phyloP scores from a whole-genome alignment of 768 basidiomycete genomes.

The Tylopilus subfusipes region DNA sequence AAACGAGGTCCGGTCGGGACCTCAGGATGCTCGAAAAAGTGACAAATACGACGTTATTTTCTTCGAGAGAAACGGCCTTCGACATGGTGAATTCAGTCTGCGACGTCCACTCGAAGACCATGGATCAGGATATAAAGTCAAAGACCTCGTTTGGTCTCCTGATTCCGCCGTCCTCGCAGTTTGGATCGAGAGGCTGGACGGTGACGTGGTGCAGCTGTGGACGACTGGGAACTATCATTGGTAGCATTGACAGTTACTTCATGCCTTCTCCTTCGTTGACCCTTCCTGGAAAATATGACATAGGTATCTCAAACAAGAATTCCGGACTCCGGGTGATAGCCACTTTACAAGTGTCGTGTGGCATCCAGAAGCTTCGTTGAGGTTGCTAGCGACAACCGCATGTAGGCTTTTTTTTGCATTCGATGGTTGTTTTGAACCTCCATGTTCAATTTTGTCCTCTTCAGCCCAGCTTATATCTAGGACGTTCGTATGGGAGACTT shows the following conservation, averaged over 20 bases:
- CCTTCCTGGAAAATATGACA: conserved; percentile 25
- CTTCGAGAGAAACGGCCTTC: conserved; percentile 91
- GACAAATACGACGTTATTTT: conserved; percentile 85
- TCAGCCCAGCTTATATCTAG: conserved; percentile 55
- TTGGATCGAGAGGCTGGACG: conserved; percentile 70
- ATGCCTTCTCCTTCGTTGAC: conserved; percentile 5
- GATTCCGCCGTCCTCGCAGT: conserved; percentile 83
- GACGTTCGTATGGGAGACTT: conserved; percentile 78
- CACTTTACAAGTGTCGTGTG: conserved; percentile 75
- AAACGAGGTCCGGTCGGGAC: conserved; percentile 68
- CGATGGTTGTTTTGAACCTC: neutral
- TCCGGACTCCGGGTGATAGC: conserved; percentile 47
- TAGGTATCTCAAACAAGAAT: conserved; percentile 93
- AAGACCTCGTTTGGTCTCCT: conserved; percentile 80
- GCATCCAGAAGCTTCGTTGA: conserved; percentile 80
- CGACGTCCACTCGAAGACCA: conserved; percentile 34
- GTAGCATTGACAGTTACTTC: conserved; percentile 34
- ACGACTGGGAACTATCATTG: conserved; percentile 94
- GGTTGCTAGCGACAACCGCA: conserved; percentile 61
- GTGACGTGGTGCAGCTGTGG: conserved; percentile 91
- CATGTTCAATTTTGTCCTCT: conserved; percentile 1
- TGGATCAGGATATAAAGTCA: conserved; percentile 67
- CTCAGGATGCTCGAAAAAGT: conserved; percentile 61
- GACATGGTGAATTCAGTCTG: conserved; percentile 85
- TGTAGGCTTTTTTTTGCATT: conserved; percentile 41